A percentile compares a stretch with the other conserved stretches of the same genome.
Evolutionary conservation across 2,329 filamentous ascomycete species (phyloP).

Genomic region (Sclerotinia sclerotiorum): DNA sequence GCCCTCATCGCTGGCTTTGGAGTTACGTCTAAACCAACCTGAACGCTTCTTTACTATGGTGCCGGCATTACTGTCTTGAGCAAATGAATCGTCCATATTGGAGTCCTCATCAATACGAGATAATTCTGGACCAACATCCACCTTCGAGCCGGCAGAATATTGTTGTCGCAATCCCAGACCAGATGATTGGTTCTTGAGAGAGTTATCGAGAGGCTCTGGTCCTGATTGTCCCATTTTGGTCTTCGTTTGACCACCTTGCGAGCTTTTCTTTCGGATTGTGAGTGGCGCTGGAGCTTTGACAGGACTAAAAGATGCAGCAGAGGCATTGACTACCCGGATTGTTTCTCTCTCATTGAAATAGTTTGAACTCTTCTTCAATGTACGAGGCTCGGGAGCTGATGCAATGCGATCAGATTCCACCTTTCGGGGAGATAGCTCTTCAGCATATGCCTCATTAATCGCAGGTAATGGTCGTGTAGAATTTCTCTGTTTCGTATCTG

Average conservation of each 20-base stretch:
- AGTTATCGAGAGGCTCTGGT: conserved; percentile 8
- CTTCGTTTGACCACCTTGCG: conserved; percentile 26
- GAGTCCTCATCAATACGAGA: conserved; percentile 30
- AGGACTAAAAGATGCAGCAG: conserved; percentile 33
- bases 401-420: conserved; percentile 31
- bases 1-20: conserved; percentile 32
- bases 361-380: conserved; percentile 14
- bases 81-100: conserved; percentile 28
- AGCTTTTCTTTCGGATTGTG: conserved; percentile 39
- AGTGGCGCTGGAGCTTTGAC: conserved; percentile 39
- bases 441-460: conserved; percentile 34
- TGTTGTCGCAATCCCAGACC: conserved; percentile 33
- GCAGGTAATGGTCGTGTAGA: conserved; percentile 32
- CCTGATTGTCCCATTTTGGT: background rate
- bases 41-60: conserved; percentile 37
- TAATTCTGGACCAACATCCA: conserved; percentile 26
- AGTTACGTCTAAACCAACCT: conserved; percentile 40
- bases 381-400: conserved; percentile 39
- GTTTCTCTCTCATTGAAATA: conserved; percentile 32
- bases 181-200: conserved; percentile 19
- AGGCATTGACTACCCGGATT: conserved; percentile 37
- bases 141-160: conserved; percentile 26
- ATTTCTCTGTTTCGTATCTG: conserved; percentile 25
- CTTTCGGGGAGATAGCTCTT: conserved; percentile 31
- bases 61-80: conserved; percentile 31